Percentiles rank a stretch among this genome's conserved stretches.
Conservation (phyloP, 2,329 filamentous ascomycete species). For the Aspergillus sp. region DNA sequence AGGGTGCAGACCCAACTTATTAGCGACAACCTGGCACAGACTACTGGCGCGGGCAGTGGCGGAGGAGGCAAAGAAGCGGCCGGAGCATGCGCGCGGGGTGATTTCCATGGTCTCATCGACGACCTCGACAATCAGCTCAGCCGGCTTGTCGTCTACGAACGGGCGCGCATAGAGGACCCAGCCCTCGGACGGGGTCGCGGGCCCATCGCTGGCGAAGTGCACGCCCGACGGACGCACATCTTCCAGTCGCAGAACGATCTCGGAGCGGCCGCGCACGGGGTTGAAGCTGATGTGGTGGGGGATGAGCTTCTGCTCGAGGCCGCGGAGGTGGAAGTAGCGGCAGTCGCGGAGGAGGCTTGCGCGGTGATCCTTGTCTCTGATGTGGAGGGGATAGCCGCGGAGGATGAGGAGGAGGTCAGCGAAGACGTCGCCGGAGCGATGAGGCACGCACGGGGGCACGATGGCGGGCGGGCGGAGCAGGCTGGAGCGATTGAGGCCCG, state of each 20-base stretch:
- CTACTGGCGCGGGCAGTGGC: slow-evolving; percentile 61
- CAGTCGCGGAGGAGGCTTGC: slow-evolving; percentile 72
- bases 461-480: slow-evolving; percentile 83
- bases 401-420: slow-evolving; percentile 71
- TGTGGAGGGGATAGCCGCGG: slow-evolving; percentile 71
- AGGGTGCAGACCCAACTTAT: slow-evolving; percentile 62
- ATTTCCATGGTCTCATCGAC: slow-evolving; percentile 56
- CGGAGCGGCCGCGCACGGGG: slow-evolving; percentile 53
- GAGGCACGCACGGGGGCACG: slow-evolving; percentile 68
- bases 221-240: slow-evolving; percentile 86
- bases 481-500: slow-evolving; percentile 67
- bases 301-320: slow-evolving; percentile 78
- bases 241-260: slow-evolving; percentile 72
- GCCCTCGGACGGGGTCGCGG: slow-evolving; percentile 24
- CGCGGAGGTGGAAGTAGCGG: slow-evolving; percentile 86
- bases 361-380: slow-evolving; percentile 67
- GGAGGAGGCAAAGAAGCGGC: no score
- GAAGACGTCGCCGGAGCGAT: slow-evolving; percentile 74
- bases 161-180: slow-evolving; percentile 76
- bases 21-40: slow-evolving; percentile 70
- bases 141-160: slow-evolving; percentile 65
- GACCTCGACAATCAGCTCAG: slow-evolving; percentile 73
- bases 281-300: slow-evolving; percentile 70
- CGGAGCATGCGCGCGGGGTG: no score
- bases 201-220: slow-evolving; percentile 47